phyloP scores from a whole-genome alignment of 345 rosid genomes.

The sweet orange (Citrus sinensis) region DNA sequence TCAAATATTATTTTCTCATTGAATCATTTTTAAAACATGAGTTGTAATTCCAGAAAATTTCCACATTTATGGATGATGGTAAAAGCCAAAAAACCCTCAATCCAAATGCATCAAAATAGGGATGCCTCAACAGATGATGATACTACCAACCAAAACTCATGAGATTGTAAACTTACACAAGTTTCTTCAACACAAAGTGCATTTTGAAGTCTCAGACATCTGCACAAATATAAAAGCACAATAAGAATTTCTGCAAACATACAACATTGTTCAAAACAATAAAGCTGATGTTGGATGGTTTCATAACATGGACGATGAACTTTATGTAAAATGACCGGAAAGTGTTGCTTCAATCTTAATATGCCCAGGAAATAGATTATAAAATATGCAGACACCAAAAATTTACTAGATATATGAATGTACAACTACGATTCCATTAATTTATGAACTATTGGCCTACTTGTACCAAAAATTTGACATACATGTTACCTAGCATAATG shows the following conservation, averaged over 20 bases:
- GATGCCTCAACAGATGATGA: background rate
- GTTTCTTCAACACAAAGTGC: constrained; percentile 69
- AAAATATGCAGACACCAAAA: background rate
- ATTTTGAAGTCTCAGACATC: constrained; percentile 78
- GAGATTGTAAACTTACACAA: constrained; percentile 50
- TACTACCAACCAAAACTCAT: background rate
- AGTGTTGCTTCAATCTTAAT: background rate
- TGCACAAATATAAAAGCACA: constrained; percentile 33
- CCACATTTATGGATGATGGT: background rate
- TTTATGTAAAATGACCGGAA: background rate
- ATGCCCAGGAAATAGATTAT: background rate
- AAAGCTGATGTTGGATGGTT: background rate
- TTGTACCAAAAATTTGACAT: constrained; percentile 4
- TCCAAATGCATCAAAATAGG: constrained; percentile 4
- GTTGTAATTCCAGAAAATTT: background rate
- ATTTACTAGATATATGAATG: background rate
- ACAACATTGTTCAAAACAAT: background rate
- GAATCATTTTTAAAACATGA: background rate
- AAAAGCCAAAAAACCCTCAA: background rate
- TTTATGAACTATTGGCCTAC: background rate
- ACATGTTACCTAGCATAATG: constrained; percentile 44
- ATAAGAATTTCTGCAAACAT: background rate
- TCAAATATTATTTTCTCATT: background rate
- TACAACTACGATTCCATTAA: constrained; percentile 3
- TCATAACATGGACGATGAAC: background rate